These are phyloP conservation scores for Pseudofabraea citricarpa DNA, from an alignment of 2,329 filamentous ascomycete genomes.

Conservation along the genomic window DNA sequence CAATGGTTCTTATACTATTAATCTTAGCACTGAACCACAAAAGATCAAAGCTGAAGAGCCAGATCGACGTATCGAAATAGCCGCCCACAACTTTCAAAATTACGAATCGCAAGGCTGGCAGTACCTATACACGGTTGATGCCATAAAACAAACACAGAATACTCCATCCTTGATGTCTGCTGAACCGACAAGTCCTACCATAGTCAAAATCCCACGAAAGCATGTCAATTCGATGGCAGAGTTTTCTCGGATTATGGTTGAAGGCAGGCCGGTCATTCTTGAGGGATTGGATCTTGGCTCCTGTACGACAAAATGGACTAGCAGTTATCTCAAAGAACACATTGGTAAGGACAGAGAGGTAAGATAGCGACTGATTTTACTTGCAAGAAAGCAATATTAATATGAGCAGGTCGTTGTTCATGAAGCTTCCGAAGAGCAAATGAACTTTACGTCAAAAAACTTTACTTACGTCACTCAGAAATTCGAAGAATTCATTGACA, in stretches of 20 bases:
- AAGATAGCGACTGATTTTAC: conserved; percentile 14
- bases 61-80: no score
- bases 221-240: conserved; percentile 45
- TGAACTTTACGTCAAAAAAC: conserved; percentile 82
- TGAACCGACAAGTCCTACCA: not conserved
- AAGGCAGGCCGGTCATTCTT: conserved; percentile 60
- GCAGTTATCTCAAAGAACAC: conserved; percentile 59
- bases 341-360: conserved; percentile 60
- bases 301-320: conserved; percentile 64
- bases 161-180: not conserved
- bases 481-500: conserved; percentile 63
- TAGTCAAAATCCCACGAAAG: conserved; percentile 44
- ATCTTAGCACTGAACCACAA: not conserved
- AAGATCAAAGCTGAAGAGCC: not conserved
- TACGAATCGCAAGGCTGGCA: conserved; percentile 12
- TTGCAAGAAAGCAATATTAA: conserved; percentile 9
- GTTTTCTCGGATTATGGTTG: conserved; percentile 55
- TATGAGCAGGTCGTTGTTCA: conserved; percentile 64
- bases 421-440: conserved; percentile 56
- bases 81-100: no score
- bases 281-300: conserved; percentile 60
- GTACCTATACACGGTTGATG: conserved; percentile 15
- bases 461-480: conserved; percentile 68
- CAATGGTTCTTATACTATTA: conserved; percentile 35
- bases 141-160: not conserved